Evolutionary conservation across 148 eudicot species (phyloP).

Genomic region (Beta vulgaris): DNA sequence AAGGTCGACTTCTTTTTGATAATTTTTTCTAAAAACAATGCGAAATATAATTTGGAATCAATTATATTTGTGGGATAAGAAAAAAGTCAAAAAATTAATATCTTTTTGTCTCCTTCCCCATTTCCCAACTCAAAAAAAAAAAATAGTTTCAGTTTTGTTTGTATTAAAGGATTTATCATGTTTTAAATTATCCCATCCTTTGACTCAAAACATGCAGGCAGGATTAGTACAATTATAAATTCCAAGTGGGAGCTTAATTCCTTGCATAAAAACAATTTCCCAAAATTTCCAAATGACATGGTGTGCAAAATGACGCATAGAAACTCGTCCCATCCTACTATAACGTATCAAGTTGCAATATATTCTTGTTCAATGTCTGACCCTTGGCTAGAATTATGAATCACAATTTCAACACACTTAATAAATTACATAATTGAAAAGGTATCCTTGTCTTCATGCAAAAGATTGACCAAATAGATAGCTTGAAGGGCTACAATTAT

Average conservation of each 20-base stretch:
- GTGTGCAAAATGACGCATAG: neutral
- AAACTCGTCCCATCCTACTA: neutral
- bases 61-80: neutral
- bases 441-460: constrained; percentile 9
- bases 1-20: no score
- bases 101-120: neutral
- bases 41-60: neutral
- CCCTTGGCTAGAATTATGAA: neutral
- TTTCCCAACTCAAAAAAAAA: no score
- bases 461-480: no score
- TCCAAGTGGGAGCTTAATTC: neutral
- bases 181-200: neutral
- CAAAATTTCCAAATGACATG: neutral
- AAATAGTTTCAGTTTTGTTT: neutral
- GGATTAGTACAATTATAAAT: neutral
- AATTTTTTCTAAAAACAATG: no score
- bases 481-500: no score
- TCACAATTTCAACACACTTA: neutral
- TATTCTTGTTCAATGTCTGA: neutral
- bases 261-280: neutral
- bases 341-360: neutral
- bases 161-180: neutral
- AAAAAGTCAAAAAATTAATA: neutral
- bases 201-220: neutral
- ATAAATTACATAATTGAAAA: neutral